Evolutionary conservation across 805 yeast genomes (phyloP), one percentile per base, ranked within the genome.

Genomic region (Cyberlindnera amylophila): DNA sequence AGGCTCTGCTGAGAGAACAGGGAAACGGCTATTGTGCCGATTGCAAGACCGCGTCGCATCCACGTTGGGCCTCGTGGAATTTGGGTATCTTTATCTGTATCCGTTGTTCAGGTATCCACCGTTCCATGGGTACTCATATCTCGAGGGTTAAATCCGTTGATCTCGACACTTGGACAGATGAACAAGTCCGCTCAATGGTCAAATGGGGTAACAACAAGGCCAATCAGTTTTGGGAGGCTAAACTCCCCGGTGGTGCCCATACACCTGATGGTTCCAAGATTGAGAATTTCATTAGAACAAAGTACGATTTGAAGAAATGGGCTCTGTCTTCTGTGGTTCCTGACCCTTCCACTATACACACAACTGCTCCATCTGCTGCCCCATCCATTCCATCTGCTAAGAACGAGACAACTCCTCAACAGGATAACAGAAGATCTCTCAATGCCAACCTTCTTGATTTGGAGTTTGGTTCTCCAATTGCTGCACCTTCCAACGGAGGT

Each of bases 41-140:
- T 64, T 91, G 99, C 66, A 91, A 93, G 63, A 74, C 81, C 0
- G 75, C 91, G 12, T 75, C 83, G 28, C 95, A 91, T 63, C 99
- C 99, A 17, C 75, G 98, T 41, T 91, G 99, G 99, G 96, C 98
- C 10, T 82, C 95, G 15, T 91, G 97, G 96, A 89, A 84, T 54
- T 64, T 91, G 41, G 99, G 99, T 18, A 79, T 93, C 43, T 90
- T 93, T 57, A 76, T 91, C 32, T 91, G 99, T 64, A 91, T 91
- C 50, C 74, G 93, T 55, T 91, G 99, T 64, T 90, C 97, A 1
- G 99, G 99, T 2, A 85, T 91, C 49, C 99, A 91, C 62, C 74
- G 98, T 59, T 79, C 91, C 39, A 80, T 91, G 82, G 98, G 99
- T 1, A 90, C 97, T 0, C 99, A 91, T 65, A 88, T 91, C 36